phyloP scores from a whole-genome alignment of 805 yeast species.

The Geotrichum ghanense region DNA sequence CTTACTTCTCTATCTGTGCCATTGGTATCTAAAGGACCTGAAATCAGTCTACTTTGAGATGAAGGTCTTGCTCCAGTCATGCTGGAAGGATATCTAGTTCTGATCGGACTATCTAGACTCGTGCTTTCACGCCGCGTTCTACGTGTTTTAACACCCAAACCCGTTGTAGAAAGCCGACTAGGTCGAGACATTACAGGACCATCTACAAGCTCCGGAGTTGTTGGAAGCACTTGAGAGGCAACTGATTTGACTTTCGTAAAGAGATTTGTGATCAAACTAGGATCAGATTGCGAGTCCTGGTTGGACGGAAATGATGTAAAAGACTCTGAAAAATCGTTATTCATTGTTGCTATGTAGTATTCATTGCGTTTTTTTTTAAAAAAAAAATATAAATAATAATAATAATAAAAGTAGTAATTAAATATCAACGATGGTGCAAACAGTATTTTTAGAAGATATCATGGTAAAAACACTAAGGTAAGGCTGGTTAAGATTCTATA shows the following conservation, averaged over 20 bases:
- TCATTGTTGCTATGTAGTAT: not conserved
- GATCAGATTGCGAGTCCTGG: slow-evolving; percentile 14
- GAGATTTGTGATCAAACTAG: slow-evolving; percentile 12
- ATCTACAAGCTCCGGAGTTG: not conserved
- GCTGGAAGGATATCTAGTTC: not conserved
- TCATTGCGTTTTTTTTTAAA: too few relatives aligned
- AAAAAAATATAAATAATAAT: too few relatives aligned
- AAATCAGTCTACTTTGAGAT: not conserved
- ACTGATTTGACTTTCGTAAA: slow-evolving; percentile 16
- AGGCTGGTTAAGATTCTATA: too few relatives aligned
- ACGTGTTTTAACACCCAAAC: not conserved
- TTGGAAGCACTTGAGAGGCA: slow-evolving; percentile 12
- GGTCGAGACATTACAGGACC: not conserved
- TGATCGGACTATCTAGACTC: not conserved
- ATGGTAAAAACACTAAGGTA: too few relatives aligned
- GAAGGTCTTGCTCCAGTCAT: not conserved
- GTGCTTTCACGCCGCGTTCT: not conserved
- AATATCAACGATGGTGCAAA: too few relatives aligned
- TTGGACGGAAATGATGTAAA: slow-evolving; percentile 17
- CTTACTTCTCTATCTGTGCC: slow-evolving; percentile 11
- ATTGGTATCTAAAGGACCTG: not conserved
- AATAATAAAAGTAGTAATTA: too few relatives aligned
- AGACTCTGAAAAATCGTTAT: not conserved
- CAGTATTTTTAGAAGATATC: too few relatives aligned
- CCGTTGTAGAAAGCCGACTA: not conserved